phyloP scores from a whole-genome alignment of 148 eudicot species.

The Rhododendron kiyosumense region DNA sequence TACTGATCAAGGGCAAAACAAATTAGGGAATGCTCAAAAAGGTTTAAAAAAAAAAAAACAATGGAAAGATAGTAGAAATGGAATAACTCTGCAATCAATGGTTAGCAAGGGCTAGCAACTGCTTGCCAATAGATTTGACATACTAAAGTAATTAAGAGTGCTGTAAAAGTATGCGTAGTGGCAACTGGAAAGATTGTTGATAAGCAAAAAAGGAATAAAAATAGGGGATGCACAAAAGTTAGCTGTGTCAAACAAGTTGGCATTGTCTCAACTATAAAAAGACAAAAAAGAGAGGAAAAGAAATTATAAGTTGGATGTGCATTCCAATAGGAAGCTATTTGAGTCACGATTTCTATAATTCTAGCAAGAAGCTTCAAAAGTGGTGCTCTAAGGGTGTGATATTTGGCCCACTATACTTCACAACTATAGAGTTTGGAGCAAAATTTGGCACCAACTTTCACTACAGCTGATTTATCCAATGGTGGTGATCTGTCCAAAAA shows the following conservation, averaged over 20 bases:
- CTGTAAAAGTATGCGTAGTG: not conserved
- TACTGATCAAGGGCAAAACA: constrained; percentile 21
- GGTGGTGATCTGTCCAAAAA: not conserved
- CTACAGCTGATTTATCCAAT: not conserved
- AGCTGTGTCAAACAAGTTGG: not conserved
- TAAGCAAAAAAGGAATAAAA: not conserved
- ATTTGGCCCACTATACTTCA: not conserved
- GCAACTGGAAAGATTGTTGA: not conserved
- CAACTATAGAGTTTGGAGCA: not conserved
- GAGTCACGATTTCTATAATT: not conserved
- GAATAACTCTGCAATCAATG: not conserved
- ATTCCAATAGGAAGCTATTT: not conserved
- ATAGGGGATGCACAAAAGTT: not conserved
- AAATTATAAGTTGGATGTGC: not conserved
- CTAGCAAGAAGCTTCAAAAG: not conserved
- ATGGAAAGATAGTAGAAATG: not conserved
- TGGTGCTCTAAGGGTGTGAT: not conserved
- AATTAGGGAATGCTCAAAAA: not conserved
- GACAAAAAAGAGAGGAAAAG: not conserved
- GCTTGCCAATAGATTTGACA: not conserved
- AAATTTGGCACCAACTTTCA: not conserved
- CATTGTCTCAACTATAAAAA: not conserved
- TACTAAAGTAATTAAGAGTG: not conserved
- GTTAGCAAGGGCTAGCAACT: not conserved
- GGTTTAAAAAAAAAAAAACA: not conserved